Evolutionary conservation across 2,329 filamentous ascomycete species (phyloP), one percentile per base, ranked within the genome.

Genomic region (Nemania bipapillata): DNA sequence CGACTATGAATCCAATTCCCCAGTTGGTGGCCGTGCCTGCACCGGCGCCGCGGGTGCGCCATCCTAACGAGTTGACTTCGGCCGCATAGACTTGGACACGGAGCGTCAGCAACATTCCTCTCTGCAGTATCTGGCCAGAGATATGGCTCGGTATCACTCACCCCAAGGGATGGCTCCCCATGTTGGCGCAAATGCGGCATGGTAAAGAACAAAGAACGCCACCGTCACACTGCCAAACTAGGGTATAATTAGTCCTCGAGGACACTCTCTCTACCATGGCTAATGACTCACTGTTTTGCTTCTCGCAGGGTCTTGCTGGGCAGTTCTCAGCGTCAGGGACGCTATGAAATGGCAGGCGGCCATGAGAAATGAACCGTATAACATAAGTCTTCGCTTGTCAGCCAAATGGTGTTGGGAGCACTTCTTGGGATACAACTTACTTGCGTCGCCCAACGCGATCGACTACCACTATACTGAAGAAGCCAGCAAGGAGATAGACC

Each of bases 1-100:
- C 80, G 7, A 83, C 80, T 6, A 81, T 79, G 60, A 83, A 84
- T 7, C 80, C 80, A 40, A 77, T 76, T 8, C 83, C 73, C 83
- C 82, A 84, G 68, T 84, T 83, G 1, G 81, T 82, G 0, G 81
- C 80, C 1, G 82, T 83, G 0, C 81, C 82, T 0, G 81, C 82
- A 2, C 81, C 82, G 1, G 82, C 82, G 8, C 82, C 82, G 6
- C 81, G 75, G 2, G 79, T 79, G 15, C 81, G 74, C 81, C 80
- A 82, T 5, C 80, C 80, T 0, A 83, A 75, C 1, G 78, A 81
- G 71, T 82, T 83, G 55, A 83, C 75, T 66, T 83, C 81, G 4
- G 80, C 80, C 28, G 79, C 79, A 66, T 81, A 83, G 2, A 83
- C 80, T 68, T 15, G 24, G 20, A n/a, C 20, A 61, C 3, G 3